Evolutionary conservation across 441 rosid genomes (phyloP).

Genomic region (Sinapis alba): DNA sequence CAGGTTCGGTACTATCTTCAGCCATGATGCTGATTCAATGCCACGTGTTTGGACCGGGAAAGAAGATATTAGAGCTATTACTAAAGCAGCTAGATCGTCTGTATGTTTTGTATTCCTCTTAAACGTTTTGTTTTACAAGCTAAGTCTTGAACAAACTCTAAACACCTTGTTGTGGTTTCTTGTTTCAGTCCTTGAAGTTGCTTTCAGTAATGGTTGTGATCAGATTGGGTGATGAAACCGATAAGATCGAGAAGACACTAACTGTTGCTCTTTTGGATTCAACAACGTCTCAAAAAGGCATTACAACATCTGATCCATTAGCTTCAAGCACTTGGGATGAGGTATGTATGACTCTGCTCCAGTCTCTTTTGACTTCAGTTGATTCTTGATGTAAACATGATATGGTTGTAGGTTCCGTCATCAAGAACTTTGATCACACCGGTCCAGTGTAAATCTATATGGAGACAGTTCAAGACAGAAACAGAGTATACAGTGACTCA

Average conservation of each 20-base stretch:
- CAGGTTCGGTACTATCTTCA: constrained; percentile 84
- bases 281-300: constrained; percentile 53
- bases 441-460: constrained; percentile 88
- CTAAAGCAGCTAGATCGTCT: constrained; percentile 84
- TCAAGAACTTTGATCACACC: constrained; percentile 87
- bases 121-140: not conserved
- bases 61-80: constrained; percentile 91
- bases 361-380: not conserved
- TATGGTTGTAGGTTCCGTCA: constrained; percentile 62
- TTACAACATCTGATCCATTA: constrained; percentile 61
- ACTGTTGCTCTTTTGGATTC: constrained; percentile 60
- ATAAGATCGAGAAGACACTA: constrained; percentile 67
- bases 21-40: constrained; percentile 96
- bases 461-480: constrained; percentile 94
- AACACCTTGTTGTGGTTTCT: constrained; percentile 5
- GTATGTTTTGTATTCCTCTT: constrained; percentile 46
- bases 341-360: constrained; percentile 45
- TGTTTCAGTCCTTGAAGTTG: constrained; percentile 80
- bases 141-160: not conserved
- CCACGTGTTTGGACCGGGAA: constrained; percentile 98
- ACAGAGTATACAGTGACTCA: constrained; percentile 91
- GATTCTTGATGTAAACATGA: not conserved
- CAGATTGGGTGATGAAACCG: constrained; percentile 70
- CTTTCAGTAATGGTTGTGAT: constrained; percentile 83
- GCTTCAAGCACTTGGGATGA: constrained; percentile 95